Percentiles rank a stretch among this genome's conserved stretches.
Evolutionary conservation across 441 rosid species (phyloP).

Genomic region (Erodium moschatum): DNA sequence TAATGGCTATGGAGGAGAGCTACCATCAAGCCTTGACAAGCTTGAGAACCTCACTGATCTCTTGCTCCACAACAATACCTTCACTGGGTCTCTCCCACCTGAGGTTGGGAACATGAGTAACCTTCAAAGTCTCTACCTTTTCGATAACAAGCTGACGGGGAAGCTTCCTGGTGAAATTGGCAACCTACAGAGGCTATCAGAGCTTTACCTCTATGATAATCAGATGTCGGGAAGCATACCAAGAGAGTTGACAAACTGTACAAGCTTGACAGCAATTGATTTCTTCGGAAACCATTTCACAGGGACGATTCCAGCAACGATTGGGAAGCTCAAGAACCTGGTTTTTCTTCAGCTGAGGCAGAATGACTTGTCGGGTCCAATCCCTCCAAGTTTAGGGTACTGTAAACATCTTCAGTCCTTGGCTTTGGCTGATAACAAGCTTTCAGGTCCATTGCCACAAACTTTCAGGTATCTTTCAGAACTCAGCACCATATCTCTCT

Average conservation of each 20-base stretch:
- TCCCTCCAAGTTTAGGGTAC: conserved; percentile 79
- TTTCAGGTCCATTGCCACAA: conserved; percentile 66
- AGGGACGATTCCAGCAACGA: conserved; percentile 60
- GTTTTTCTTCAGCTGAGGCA: conserved; percentile 69
- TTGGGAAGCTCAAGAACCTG: conserved; percentile 62
- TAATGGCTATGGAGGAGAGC: conserved; percentile 44
- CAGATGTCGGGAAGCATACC: conserved; percentile 74
- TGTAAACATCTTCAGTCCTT: conserved; percentile 46
- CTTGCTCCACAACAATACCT: conserved; percentile 55
- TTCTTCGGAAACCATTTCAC: conserved; percentile 60
- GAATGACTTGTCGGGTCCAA: conserved; percentile 64
- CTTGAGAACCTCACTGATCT: conserved; percentile 52
- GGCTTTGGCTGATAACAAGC: conserved; percentile 72
- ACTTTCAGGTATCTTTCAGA: conserved; percentile 62
- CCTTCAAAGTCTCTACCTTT: conserved; percentile 46
- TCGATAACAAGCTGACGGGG: conserved; percentile 57
- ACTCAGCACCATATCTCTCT: conserved; percentile 48
- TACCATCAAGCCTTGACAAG: conserved; percentile 46
- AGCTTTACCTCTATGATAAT: conserved; percentile 59
- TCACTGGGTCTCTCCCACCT: conserved; percentile 53
- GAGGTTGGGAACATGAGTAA: conserved; percentile 59
- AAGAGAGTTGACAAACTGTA: conserved; percentile 64
- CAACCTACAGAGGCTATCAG: conserved; percentile 40
- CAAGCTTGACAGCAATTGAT: conserved; percentile 51
- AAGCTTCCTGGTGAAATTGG: conserved; percentile 59